phyloP scores from a whole-genome alignment of 2,329 filamentous ascomycete genomes.

The Xylariaceae sp. region DNA sequence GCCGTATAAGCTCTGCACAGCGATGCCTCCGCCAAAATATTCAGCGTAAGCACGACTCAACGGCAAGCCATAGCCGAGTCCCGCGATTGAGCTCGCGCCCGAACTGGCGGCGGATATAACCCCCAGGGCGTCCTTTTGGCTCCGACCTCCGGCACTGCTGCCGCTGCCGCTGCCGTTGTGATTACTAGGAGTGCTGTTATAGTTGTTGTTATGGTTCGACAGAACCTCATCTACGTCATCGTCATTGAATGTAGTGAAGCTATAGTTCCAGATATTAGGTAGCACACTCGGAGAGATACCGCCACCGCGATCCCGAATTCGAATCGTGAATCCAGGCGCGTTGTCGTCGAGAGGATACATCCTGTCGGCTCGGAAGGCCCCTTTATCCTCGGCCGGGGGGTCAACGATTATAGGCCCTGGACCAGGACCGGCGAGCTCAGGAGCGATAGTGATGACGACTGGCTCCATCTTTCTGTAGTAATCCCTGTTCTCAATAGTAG shows the following conservation, averaged over 20 bases:
- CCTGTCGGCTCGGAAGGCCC: constrained; percentile 39
- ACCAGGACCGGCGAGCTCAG: constrained; percentile 44
- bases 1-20: constrained; percentile 90
- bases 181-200: constrained; percentile 29
- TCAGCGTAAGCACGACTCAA: constrained; percentile 91
- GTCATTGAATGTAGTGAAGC: constrained; percentile 89
- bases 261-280: constrained; percentile 91
- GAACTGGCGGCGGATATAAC: constrained; percentile 67
- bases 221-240: constrained; percentile 42
- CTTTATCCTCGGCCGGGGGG: constrained; percentile 35
- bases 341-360: constrained; percentile 57
- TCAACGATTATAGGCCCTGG: constrained; percentile 31
- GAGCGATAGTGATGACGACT: constrained; percentile 87
- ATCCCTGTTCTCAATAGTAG: constrained; percentile 67
- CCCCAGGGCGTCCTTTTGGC: constrained; percentile 62
- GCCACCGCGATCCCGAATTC: constrained; percentile 91
- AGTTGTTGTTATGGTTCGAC: constrained; percentile 9
- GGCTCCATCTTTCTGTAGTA: constrained; percentile 67
- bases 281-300: constrained; percentile 82
- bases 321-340: constrained; percentile 83
- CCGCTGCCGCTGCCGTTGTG: constrained; percentile 28
- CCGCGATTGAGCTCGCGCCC: constrained; percentile 79
- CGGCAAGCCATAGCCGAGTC: constrained; percentile 86
- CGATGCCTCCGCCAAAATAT: constrained; percentile 94
- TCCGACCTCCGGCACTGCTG: constrained; percentile 30